Percentiles rank a stretch among this genome's conserved stretches.
phyloP scores from a whole-genome alignment of 352 stramenopile genomes.

The Phytophthora quininea region DNA sequence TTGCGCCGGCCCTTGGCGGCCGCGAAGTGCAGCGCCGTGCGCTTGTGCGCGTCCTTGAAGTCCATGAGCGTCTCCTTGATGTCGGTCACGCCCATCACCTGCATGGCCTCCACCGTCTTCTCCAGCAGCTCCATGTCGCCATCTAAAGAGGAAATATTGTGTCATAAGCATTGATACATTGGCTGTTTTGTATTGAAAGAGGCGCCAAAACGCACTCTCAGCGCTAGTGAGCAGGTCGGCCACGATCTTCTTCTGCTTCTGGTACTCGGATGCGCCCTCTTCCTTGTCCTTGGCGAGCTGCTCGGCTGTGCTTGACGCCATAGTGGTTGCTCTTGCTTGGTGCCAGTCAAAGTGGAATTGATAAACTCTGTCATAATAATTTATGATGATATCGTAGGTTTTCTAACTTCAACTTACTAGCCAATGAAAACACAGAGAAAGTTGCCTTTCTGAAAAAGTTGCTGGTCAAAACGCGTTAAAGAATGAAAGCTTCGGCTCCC shows the following conservation, averaged over 20 bases:
- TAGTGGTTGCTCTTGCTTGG: constrained; percentile 26
- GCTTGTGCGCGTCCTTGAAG: constrained; percentile 86
- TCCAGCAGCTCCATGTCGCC: constrained; percentile 72
- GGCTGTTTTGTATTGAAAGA: background rate
- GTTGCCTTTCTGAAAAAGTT: too few species aligned
- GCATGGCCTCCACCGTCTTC: constrained; percentile 64
- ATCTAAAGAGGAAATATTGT: constrained; percentile 43
- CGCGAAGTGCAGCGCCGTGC: constrained; percentile 81
- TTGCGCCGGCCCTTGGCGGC: constrained; percentile 80
- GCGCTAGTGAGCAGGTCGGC: constrained; percentile 70
- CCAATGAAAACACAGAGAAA: too few species aligned
- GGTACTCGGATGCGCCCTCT: constrained; percentile 68
- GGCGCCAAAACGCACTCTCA: constrained; percentile 52
- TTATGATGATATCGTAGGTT: too few species aligned
- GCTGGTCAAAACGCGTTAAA: too few species aligned
- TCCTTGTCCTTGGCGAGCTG: constrained; percentile 55
- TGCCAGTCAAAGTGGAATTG: constrained; percentile 24
- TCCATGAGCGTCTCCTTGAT: constrained; percentile 65
- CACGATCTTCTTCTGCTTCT: constrained; percentile 84
- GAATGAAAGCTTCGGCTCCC: too few species aligned
- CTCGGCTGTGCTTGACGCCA: constrained; percentile 32
- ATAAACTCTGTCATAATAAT: too few species aligned
- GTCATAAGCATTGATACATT: background rate
- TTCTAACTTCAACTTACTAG: too few species aligned
- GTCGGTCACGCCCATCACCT: constrained; percentile 65